Evolutionary conservation across 148 eudicot genomes (phyloP), one percentile per base, ranked within the genome.

Genomic region (Nepenthes mirabilis): DNA sequence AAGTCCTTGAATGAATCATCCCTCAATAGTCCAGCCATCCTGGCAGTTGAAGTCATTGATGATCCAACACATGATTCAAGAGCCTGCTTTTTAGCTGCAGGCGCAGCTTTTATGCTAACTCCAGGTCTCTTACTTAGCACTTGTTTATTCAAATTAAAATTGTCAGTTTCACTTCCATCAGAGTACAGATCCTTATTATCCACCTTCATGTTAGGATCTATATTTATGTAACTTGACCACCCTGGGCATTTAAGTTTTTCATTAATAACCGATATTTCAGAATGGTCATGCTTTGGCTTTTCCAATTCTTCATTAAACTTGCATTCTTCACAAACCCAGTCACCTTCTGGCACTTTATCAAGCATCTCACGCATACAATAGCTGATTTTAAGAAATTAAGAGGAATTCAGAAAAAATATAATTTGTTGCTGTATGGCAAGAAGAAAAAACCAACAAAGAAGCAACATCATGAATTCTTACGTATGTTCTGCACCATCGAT

Each of bases 241-340:
- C 78, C 83, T 55, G 76, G 48, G 33, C 68, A 69, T 72, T 64
- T 70, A 72, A 57, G 68, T 69, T 74, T 82, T 72, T 74, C 95
- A 72, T 55, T 69, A 65, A 36, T 66, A 75, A 65, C 79, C 47
- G 49, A 61, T 45, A 63, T 57, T 65, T 54, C 72, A 54, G 32
- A 51, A 49, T 69, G 66, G 40, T 64, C 77, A 70, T 69, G 78
- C 59, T 60, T 79, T 64, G 37, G 72, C 33, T 62, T 73, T 63
- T 74, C 80, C 35, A 50, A 55, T 76, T 69, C 73, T 72, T 80
- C 86, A 52, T 68, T 68, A 34, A 35, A 52, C 70, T 74, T 75
- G 73, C 99, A 93, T 69, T 93, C 99, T 78, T 93, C 99, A 75
- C 99, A 93, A 54, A 89, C 61, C 99, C 99, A 93, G 67, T 89